These are phyloP conservation scores for Euphrasia confusa DNA, from an alignment of 257 asterid species.

Conservation along the genomic window DNA sequence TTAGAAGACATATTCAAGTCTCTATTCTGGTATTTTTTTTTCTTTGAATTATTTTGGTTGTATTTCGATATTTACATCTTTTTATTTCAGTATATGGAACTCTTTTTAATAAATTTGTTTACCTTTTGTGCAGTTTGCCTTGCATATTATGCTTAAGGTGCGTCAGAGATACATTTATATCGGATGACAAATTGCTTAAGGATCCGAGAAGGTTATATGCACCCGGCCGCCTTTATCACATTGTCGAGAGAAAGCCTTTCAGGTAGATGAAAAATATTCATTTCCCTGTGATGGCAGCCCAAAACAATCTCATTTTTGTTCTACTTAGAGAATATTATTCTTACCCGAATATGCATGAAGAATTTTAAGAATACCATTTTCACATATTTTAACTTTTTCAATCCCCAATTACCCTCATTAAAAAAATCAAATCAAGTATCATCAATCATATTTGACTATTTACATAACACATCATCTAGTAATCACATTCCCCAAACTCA, in stretches of 20 bases:
- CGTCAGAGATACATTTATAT: conserved; percentile 73
- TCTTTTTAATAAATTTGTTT: background rate
- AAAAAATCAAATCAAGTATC: background rate
- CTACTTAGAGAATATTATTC: background rate
- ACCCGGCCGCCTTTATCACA: conserved; percentile 89
- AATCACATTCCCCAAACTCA: background rate
- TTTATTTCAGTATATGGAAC: background rate
- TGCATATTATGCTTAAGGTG: conserved; percentile 80
- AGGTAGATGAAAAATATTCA: conserved; percentile 37
- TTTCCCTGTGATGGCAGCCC: background rate
- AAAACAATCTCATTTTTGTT: background rate
- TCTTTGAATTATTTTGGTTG: background rate
- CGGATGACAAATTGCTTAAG: conserved; percentile 72
- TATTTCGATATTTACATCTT: conserved; percentile 10
- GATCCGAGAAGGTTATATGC: conserved; percentile 80
- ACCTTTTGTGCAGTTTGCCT: conserved; percentile 53
- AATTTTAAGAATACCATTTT: background rate
- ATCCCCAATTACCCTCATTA: background rate
- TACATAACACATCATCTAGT: background rate
- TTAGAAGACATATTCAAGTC: conserved; percentile 91
- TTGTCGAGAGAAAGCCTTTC: conserved; percentile 75
- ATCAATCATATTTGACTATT: background rate
- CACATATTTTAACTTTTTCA: background rate
- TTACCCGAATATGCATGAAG: too few relatives aligned
- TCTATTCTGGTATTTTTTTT: conserved; percentile 58